Base-by-base conservation (phyloP, 192 early-diverging fungal species). In the Phycomyces blakesleeanus region DNA sequence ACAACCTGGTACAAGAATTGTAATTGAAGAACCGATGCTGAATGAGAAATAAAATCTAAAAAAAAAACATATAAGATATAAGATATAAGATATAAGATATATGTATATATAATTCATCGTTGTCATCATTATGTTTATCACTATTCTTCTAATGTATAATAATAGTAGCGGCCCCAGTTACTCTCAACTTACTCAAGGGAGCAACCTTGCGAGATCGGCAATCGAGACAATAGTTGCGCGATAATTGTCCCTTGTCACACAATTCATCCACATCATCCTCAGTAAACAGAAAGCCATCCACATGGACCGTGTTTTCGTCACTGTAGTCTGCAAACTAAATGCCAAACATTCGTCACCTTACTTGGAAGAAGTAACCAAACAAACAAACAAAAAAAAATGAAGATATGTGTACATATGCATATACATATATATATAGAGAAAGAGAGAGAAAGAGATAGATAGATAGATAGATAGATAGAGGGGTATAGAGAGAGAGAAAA, bases 211-310 rank as follows among this genome's bases (percentile, higher is more conserved):
- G 68, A 37, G 80, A 81, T 24, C 74, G 61, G 64, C 84, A 85
- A 37, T 80, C 76, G 20, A 71, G 27, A 52, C 84, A 85, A 49
- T 77, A 79, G 66, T 84, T 79, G 22, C 83, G 57, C 11, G 79
- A 77, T 4, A 85, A 59, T 47, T 81, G 72, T 21, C 83, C 83
- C 18, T 73, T 29, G 22, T 85, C 83, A 21, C 80, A 80, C 12
- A 85, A 57, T n/a, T 83, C 78, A 47, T 85, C 84, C 5, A 85
- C 75, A 66, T 80, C 78, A 3, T 82, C 83, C 57, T 85, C 84
- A 21, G 67, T 75, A 59, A 76, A 85, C 16, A 85, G 59, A 57
- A 85, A 85, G 5, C 72, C 68, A 41, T 85, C 84, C 0, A 85
- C 84, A 68, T 85, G 83, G 12, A 84, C 70, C 0, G 83, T 82